Evolutionary conservation across 495 filamentous ascomycete species (phyloP).

Genomic region (Hapsidospora chrysogenum): DNA sequence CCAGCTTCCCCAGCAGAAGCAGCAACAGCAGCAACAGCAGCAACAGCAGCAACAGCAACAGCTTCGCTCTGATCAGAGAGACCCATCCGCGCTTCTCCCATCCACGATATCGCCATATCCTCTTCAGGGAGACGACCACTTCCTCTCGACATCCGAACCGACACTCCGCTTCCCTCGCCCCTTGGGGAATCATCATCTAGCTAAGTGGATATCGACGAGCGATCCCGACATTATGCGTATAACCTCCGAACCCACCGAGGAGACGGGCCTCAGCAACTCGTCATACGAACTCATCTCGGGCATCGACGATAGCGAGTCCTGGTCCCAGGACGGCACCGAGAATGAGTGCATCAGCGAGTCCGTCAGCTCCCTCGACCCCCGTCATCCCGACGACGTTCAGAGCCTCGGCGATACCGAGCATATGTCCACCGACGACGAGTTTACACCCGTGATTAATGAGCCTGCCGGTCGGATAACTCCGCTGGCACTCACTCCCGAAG

Average conservation of each 20-base stretch:
- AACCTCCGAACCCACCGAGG: conserved; percentile 18
- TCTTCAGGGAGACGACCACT: too few species aligned
- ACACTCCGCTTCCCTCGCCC: conserved; percentile 32
- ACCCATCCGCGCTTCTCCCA: too few species aligned
- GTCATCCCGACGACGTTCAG: conserved; percentile 33
- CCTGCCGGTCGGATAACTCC: too few species aligned
- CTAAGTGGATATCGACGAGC: conserved; percentile 33
- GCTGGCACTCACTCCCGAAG: too few species aligned
- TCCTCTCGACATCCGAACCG: conserved; percentile 17
- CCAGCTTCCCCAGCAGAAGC: neutral
- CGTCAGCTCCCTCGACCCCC: conserved; percentile 29
- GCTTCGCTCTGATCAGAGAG: too few species aligned
- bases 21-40: neutral
- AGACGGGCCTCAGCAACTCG: conserved; percentile 29
- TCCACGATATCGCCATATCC: too few species aligned
- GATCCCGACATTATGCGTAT: conserved; percentile 30
- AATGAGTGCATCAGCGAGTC: conserved; percentile 30
- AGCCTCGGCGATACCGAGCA: conserved; percentile 35
- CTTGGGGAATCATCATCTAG: conserved; percentile 27
- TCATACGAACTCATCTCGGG: conserved; percentile 36
- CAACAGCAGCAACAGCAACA: conserved; percentile 1
- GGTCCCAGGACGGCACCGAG: conserved; percentile 23
- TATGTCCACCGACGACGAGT: too few species aligned
- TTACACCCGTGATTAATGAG: too few species aligned
- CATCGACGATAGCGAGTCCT: conserved; percentile 16